Conservation (phyloP, 2,329 filamentous ascomycete species). For the Aureobasidium sp. region DNA sequence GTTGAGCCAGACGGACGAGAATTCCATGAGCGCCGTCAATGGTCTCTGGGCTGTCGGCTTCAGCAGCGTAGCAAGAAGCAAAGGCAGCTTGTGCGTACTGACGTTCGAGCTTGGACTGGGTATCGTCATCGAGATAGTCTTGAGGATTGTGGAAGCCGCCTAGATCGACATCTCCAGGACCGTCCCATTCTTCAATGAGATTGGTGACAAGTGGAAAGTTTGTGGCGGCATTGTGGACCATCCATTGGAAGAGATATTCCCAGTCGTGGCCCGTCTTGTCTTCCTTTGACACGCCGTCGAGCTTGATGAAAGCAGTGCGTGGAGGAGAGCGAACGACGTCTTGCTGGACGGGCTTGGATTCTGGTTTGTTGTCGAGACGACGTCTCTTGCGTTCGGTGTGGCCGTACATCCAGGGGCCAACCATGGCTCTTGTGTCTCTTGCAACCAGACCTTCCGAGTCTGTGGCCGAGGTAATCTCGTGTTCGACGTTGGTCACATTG, state of each 20-base stretch:
- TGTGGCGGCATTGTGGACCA: constrained; percentile 51
- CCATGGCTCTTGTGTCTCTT: constrained; percentile 59
- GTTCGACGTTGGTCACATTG: constrained; percentile 42
- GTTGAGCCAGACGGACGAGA: constrained; percentile 50
- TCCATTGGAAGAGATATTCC: constrained; percentile 63
- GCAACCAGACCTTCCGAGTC: constrained; percentile 40
- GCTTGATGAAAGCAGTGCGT: constrained; percentile 19
- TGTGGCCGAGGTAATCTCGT: constrained; percentile 26
- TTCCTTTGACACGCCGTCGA: constrained; percentile 22
- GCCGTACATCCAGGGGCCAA: constrained; percentile 69
- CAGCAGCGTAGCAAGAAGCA: constrained; percentile 61
- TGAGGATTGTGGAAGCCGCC: constrained; percentile 49
- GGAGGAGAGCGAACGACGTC: background rate
- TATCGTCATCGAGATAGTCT: constrained; percentile 53
- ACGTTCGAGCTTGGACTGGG: constrained; percentile 53
- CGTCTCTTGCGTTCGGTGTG: constrained; percentile 51
- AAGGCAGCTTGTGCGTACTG: constrained; percentile 63
- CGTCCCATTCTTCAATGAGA: constrained; percentile 65
- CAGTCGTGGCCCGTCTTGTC: constrained; percentile 52
- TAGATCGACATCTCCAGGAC: constrained; percentile 62
- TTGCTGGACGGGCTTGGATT: background rate
- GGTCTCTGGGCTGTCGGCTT: constrained; percentile 52
- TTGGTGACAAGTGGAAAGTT: constrained; percentile 58
- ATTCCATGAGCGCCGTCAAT: constrained; percentile 56
- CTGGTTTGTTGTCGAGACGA: constrained; percentile 29